Percentiles rank a stretch among this genome's conserved stretches.
phyloP scores from a whole-genome alignment of 345 rosid species.

The Mallotus nudiflorus region DNA sequence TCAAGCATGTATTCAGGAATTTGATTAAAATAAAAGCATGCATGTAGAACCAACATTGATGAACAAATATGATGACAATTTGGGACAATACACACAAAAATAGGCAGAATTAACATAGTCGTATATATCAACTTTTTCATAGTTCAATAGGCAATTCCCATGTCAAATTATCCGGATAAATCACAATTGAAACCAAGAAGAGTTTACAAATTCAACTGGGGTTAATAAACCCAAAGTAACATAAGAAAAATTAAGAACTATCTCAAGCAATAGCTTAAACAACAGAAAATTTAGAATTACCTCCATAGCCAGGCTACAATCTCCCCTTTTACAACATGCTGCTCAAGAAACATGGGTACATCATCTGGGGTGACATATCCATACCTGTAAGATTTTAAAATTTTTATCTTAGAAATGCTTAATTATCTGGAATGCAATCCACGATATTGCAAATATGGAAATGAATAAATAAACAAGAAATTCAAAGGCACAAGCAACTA shows the following conservation, averaged over 20 bases:
- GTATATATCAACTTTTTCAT: background rate
- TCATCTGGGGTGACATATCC: constrained; percentile 88
- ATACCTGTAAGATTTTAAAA: constrained; percentile 48
- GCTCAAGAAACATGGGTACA: constrained; percentile 61
- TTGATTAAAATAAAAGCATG: no score
- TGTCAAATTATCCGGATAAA: background rate
- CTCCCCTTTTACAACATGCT: constrained; percentile 76
- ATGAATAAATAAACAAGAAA: constrained; percentile 11
- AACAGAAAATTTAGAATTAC: constrained; percentile 33
- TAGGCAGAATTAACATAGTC: background rate
- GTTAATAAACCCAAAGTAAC: background rate
- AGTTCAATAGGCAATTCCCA: background rate
- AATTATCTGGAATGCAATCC: background rate
- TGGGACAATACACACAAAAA: background rate
- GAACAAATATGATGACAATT: background rate
- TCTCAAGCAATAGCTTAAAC: background rate
- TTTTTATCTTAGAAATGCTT: background rate
- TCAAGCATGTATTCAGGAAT: background rate
- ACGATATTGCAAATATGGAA: background rate
- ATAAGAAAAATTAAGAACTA: background rate
- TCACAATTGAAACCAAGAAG: constrained; percentile 7
- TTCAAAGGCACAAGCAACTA: background rate
- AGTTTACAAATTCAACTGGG: constrained; percentile 2
- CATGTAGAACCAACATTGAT: background rate
- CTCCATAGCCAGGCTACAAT: constrained; percentile 80